Base-by-base conservation (phyloP, 345 rosid genomes). In the Rhodomyrtus tomentosa region DNA sequence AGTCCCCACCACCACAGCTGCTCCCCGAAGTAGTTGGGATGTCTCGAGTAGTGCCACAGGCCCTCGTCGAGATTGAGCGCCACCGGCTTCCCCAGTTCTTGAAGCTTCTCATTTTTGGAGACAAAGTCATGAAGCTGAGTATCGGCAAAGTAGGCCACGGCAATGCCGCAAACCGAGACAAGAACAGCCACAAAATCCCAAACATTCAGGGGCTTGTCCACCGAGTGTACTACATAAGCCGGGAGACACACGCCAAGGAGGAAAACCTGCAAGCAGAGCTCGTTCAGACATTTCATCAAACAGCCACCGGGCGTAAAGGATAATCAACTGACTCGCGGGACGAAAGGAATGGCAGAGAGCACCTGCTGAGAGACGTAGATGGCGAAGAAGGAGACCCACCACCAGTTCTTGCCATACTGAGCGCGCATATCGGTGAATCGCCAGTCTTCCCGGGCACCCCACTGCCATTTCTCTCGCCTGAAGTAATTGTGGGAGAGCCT, bases 1-100 rank as follows among this genome's bases (percentile, higher is more conserved):
- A 95, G 83, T 40, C 99, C 98, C 99, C 98, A 95, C 99, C 99
- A 96, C 99, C 98, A 96, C 81, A 96, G 48, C 85, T 93, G 98
- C 87, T 96, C 99, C 18, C 98, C 98, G 56, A 96, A 92, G 88
- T 96, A 96, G 92, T 96, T 96, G 50, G 99, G 99, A 88, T 96
- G 99, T 50, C 99, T 91, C 0, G 98, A 95, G 87, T 94, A 91
- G 74, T 52, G 59, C 98, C 99, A 96, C 88, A 96, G 88, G 55
- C 98, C 98, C 55, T 89, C 84, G 82, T 96, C 95, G n/a, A 96
- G 95, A 85, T 87, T 90, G 9, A 92, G 94, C 55, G 91, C 93
- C 86, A 84, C 51, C 10, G 98, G 94, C 90, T 95, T 90, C 56
- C 96, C 98, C n/a, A 89, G 92, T 89, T 92, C 95, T 85, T 92